phyloP scores from a whole-genome alignment of 495 filamentous ascomycete species.

The Trypethelium eluteriae region DNA sequence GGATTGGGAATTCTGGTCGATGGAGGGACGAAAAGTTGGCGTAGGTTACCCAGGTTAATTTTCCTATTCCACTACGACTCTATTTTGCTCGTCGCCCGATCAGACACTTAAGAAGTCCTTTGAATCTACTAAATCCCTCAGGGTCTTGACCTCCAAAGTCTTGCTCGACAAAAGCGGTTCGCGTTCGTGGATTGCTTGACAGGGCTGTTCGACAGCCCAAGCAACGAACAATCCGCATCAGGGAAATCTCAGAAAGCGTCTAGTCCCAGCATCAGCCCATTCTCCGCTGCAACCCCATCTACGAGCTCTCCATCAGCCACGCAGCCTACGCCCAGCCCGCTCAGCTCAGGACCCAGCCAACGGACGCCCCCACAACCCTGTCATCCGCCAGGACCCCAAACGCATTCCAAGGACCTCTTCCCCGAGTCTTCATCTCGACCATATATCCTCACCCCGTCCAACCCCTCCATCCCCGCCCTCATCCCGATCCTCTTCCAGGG shows the following conservation, averaged over 20 bases:
- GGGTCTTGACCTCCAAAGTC: constrained; percentile 62
- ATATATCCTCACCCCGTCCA: neutral
- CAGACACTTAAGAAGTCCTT: constrained; percentile 13
- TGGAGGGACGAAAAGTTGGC: constrained; percentile 23
- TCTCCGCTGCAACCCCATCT: neutral
- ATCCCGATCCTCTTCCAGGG: constrained; percentile 46
- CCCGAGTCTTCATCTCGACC: neutral
- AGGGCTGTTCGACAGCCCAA: constrained; percentile 42
- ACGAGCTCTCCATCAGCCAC: neutral
- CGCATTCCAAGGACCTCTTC: neutral
- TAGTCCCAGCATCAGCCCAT: neutral
- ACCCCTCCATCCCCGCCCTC: constrained; percentile 40
- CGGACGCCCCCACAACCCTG: neutral
- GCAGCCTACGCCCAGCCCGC: neutral
- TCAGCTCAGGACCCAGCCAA: neutral
- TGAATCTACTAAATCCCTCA: constrained; percentile 21
- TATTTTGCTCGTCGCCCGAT: too few relatives aligned
- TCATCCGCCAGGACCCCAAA: neutral
- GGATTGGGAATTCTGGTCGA: constrained; percentile 63
- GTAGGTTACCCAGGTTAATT: neutral
- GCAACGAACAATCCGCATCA: constrained; percentile 23
- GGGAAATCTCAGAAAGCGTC: neutral
- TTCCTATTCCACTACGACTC: constrained; percentile 13
- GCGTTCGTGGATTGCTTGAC: constrained; percentile 65
- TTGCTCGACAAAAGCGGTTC: constrained; percentile 51